Evolutionary conservation across 331 rosid genomes (phyloP).

Genomic region (Acacia pycnantha): DNA sequence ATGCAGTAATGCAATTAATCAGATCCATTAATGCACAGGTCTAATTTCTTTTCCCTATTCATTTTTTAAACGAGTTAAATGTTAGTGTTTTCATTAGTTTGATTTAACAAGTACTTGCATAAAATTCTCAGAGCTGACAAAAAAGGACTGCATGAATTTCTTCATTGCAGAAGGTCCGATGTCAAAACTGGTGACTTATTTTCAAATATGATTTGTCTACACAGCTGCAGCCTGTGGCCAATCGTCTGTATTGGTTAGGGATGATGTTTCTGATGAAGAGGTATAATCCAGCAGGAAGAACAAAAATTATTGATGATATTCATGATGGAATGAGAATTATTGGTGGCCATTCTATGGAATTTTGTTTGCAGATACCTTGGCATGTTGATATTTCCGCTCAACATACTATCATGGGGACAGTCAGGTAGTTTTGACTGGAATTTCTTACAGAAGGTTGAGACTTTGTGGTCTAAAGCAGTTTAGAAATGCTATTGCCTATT

Average conservation of each 20-base stretch:
- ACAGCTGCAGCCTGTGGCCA: not conserved
- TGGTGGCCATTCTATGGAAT: not conserved
- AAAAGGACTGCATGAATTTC: not conserved
- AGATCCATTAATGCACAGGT: constrained; percentile 66
- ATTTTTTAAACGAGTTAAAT: not conserved
- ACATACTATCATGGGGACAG: too few relatives aligned
- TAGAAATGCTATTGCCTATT: not conserved
- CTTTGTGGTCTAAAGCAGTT: not conserved
- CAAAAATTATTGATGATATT: not conserved
- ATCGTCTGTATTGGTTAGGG: not conserved
- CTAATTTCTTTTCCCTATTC: constrained; percentile 25
- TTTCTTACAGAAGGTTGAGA: too few relatives aligned
- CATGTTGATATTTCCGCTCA: too few relatives aligned
- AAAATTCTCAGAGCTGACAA: not conserved
- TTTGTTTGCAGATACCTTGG: not conserved
- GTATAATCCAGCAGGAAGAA: not conserved
- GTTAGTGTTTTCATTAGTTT: not conserved
- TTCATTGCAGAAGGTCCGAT: not conserved
- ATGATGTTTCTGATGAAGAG: not conserved
- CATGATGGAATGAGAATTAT: not conserved
- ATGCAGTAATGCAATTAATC: constrained; percentile 51
- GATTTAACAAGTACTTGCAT: not conserved
- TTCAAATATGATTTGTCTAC: not conserved
- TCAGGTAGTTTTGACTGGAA: too few relatives aligned
- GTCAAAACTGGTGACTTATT: not conserved